Base-by-base conservation (phyloP, 2,329 filamentous ascomycete species). In the Ophiosphaerella korrae region DNA sequence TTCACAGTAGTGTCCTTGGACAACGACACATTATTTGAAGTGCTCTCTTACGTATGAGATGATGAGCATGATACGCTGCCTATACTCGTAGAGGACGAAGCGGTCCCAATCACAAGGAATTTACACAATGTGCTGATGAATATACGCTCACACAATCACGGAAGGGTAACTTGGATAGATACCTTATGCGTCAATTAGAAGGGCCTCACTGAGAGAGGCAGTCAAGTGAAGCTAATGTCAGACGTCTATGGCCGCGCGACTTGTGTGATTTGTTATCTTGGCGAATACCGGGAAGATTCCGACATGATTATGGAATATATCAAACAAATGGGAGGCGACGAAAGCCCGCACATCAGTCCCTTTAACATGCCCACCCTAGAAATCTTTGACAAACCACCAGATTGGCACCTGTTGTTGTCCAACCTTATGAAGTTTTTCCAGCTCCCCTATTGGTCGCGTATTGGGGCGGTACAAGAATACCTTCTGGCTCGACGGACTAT, bases 21-120 rank as follows among this genome's bases (percentile, higher is more conserved):
- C n/a, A 40, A 51, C n/a, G 11, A 50, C 5, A 47, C 40, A 8
- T 8, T 32, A 2, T 53, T 39, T 13, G 14, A 50, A 8, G 42
- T 34, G 5, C 34, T 53, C 24, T 57, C 47, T 31, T 54, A 51
- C 3, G 36, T 55, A 5, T 45, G 42, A 32, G 42, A 43, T 13
- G 40, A 45, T 13, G 18, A 26, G 2, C 29, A 2, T 46, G 21
- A 18, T 3, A 11, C 26, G 11, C 26, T 29, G 26, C 26, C 26
- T 29, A 29, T 50, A n/a, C 16, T 24, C 1, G 46, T 48, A 16
- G 45, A 16, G 1, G 36, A 50, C 8, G 33, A 50, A 23, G 42
- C 41, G 4, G 21, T 48, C 13, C 8, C 39, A 3, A 9, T 48
- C 6, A 54, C 43, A 1, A 35, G 21, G 9, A 50, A 50, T 5